These are phyloP conservation scores for Mortierella sp. DNA, from an alignment of 371 early-diverging fungal genomes.

Conservation along the genomic window DNA sequence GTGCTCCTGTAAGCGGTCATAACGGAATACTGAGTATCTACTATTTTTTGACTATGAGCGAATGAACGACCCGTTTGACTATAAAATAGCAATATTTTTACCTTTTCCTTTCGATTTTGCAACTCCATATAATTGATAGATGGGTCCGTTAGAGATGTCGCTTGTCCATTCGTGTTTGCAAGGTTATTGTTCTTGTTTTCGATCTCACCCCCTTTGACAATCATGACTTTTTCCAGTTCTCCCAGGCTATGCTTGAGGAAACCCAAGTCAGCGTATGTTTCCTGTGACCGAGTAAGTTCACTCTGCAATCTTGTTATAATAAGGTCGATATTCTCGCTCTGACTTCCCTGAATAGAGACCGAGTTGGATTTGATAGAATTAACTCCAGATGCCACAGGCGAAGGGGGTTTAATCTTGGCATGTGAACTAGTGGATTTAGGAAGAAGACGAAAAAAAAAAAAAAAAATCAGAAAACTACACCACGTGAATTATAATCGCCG, in stretches of 20 bases:
- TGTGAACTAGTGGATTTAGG: constrained; percentile 22
- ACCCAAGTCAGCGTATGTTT: constrained; percentile 46
- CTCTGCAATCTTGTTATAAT: constrained; percentile 50
- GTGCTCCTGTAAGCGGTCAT: constrained; percentile 12
- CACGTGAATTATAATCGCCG: too few relatives aligned
- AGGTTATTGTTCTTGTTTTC: neutral
- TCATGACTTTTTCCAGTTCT: constrained; percentile 35
- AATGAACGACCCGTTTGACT: neutral
- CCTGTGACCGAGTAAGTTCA: constrained; percentile 50
- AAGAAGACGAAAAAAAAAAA: neutral
- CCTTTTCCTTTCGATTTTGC: constrained; percentile 17
- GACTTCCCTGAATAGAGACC: constrained; percentile 31
- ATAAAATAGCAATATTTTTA: neutral
- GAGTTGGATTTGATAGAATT: constrained; percentile 4
- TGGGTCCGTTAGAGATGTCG: neutral
- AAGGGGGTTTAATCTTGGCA: constrained; percentile 24
- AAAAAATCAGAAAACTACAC: too few relatives aligned
- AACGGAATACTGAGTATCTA: neutral
- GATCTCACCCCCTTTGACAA: neutral
- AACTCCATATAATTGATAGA: neutral
- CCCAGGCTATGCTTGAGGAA: constrained; percentile 44
- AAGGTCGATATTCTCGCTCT: constrained; percentile 47
- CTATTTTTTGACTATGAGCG: neutral
- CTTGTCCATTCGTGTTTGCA: constrained; percentile 8
- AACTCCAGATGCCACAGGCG: constrained; percentile 21